Evolutionary conservation across 202 grass and related monocot genomes (phyloP), one percentile per base, ranked within the genome.

Genomic region (Hordeum pubiflorum): DNA sequence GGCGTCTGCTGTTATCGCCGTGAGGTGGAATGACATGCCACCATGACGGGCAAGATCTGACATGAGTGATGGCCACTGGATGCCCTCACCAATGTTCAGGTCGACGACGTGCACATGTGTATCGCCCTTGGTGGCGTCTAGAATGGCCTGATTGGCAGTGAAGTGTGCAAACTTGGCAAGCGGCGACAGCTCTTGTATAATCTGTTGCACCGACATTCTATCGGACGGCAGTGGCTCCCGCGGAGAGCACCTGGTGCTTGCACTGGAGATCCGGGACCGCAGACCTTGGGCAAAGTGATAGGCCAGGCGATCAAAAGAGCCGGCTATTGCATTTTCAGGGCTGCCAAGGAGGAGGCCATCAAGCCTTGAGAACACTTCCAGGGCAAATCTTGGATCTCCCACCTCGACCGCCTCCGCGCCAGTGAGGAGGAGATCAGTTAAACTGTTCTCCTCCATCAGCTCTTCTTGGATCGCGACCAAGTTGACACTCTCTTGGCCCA

Each of bases 1-100:
- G 18, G 43, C 61, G 43, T 82, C 74, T 20, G 48, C 34, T 22
- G 44, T 79, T 69, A 91, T 27, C 27, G 37, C 64, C 2, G 83
- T 89, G 48, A 92, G 84, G 24, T 63, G 64, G 73, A 92, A 41
- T 14, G 84, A 89, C 40, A 43, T 83, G 65, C 72, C 72, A 14
- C 69, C 75, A 32, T 74, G 55, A 65, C 82, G 69, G 13, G 86
- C 83, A 71, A 92, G 83, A 56, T 89, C 86, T 54, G 69, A 88
- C 83, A 92, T 92, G 64, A 92, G 46, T 1, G 90, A 85, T 7
- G 90, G 32, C 90, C 90, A 92, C 73, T 92, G 90, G 52, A 92
- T 11, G 17, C 90, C 90, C 18, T 92, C 83, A 0, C 77, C 67
- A 1, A 89, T 44, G 72, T 86, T 88, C 58, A 92, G 48, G 72